phyloP scores from a whole-genome alignment of 129 eudicot genomes.

The Helianthus annuus region HanXRQr2.0-SUNRISE NC_035441.2:47992075-47992574 shows the following conservation, averaged over 20 bases:
- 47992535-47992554: no score
- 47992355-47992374: conserved; percentile 52
- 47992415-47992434: conserved; percentile 76
- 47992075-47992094: no score
- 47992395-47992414: conserved; percentile 81
- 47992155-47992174: background rate
- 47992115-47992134: no score
- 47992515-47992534: conserved; percentile 30
- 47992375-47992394: conserved; percentile 65
- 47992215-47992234: no score
- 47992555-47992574: no score
- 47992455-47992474: conserved; percentile 95
- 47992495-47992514: background rate
- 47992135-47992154: no score
- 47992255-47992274: conserved; percentile 56
- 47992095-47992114: no score
- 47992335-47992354: conserved; percentile 3
- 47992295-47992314: background rate
- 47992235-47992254: no score
- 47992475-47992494: conserved; percentile 66
- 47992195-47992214: no score
- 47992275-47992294: no score
- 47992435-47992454: conserved; percentile 62
- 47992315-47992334: background rate
- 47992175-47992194: background rate